phyloP scores from a whole-genome alignment of 441 rosid species.

The Viola pubescens region DNA sequence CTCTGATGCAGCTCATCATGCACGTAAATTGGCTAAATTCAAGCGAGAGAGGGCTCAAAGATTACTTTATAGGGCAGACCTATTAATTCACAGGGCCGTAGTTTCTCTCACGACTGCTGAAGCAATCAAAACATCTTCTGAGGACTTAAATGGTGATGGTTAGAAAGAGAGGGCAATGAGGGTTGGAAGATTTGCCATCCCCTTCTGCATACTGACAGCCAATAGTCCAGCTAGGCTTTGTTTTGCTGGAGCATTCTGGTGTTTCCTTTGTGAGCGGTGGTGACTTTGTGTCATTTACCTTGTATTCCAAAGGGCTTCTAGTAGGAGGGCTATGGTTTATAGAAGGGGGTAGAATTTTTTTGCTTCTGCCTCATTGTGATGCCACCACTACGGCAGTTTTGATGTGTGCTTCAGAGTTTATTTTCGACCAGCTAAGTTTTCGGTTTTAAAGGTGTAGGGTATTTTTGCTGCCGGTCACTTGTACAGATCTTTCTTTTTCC shows the following conservation, averaged over 20 bases:
- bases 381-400: slow-evolving; percentile 19
- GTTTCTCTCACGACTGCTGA: slow-evolving; percentile 81
- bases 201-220: slow-evolving; percentile 11
- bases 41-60: slow-evolving; percentile 81
- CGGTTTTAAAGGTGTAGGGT: slow-evolving; percentile 31
- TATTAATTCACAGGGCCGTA: slow-evolving; percentile 85
- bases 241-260: slow-evolving; percentile 11
- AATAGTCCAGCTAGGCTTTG: slow-evolving; percentile 2
- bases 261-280: slow-evolving; percentile 3
- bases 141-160: slow-evolving; percentile 31
- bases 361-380: slow-evolving; percentile 19
- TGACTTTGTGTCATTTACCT: background rate
- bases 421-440: slow-evolving; percentile 11
- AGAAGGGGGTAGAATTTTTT: slow-evolving; percentile 14
- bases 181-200: slow-evolving; percentile 16
- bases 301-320: slow-evolving; percentile 14
- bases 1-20: slow-evolving; percentile 61
- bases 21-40: slow-evolving; percentile 55
- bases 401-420: slow-evolving; percentile 15
- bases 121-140: slow-evolving; percentile 55
- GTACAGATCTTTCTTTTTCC: slow-evolving; percentile 36
- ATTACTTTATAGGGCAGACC: slow-evolving; percentile 69
- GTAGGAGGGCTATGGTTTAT: slow-evolving; percentile 11
- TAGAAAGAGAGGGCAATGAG: slow-evolving; percentile 17
- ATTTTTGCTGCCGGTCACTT: slow-evolving; percentile 34